Evolutionary conservation across 2,329 filamentous ascomycete genomes (phyloP).

Genomic region (Thelonectria blattea): DNA sequence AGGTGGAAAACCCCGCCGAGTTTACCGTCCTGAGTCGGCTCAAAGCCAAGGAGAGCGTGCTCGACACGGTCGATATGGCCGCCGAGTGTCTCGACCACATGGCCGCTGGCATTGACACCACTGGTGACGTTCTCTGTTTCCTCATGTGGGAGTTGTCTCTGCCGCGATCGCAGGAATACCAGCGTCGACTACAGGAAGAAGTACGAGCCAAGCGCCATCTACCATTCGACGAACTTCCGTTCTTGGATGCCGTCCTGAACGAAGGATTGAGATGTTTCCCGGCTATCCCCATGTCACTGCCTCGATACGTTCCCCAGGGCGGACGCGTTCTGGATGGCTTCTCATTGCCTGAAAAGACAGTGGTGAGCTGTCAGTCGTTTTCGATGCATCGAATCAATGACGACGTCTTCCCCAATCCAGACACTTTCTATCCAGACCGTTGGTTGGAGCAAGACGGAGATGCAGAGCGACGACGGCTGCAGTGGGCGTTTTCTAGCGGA

Average conservation of each 20-base stretch:
- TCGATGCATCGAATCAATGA: conserved; percentile 64
- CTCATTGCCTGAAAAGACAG: conserved; percentile 57
- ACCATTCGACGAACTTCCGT: conserved; percentile 58
- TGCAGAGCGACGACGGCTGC: conserved; percentile 67
- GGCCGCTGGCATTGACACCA: conserved; percentile 75
- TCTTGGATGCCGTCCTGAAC: conserved; percentile 67
- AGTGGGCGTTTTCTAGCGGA: conserved; percentile 71
- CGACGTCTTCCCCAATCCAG: conserved; percentile 78
- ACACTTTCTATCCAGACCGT: conserved; percentile 78
- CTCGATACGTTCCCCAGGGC: conserved; percentile 60
- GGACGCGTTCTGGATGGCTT: conserved; percentile 63
- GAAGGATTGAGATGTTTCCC: conserved; percentile 69
- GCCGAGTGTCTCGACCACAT: conserved; percentile 76
- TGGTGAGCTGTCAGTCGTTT: conserved; percentile 67
- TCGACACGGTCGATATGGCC: conserved; percentile 62
- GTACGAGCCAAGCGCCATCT: conserved; percentile 49
- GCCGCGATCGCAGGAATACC: conserved; percentile 57
- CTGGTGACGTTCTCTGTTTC: conserved; percentile 72
- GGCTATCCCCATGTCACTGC: conserved; percentile 71
- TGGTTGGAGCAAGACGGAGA: conserved; percentile 81
- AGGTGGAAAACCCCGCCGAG: conserved; percentile 51
- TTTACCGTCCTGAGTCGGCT: conserved; percentile 67
- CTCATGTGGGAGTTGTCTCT: conserved; percentile 75
- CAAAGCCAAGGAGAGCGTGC: conserved; percentile 53
- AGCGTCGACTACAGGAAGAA: conserved; percentile 60